Evolutionary conservation across 495 filamentous ascomycete genomes (phyloP), one percentile per base, ranked within the genome.

Genomic region (Penicillium dipodomyicola): DNA sequence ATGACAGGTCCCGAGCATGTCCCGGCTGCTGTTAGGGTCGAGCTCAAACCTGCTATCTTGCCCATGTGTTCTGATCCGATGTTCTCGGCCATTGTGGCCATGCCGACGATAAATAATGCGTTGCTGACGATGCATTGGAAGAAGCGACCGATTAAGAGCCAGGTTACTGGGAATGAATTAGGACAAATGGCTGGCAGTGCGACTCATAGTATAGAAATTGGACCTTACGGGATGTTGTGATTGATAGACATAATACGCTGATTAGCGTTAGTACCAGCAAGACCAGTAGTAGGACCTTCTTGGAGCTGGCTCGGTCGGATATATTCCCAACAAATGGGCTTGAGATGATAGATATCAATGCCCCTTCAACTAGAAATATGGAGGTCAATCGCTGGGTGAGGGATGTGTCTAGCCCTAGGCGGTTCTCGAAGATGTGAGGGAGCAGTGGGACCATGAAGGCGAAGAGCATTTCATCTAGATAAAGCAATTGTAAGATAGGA

Each of bases 81-180:
- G 19, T 58, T 62, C 37, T 65, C 71, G 23, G 61, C 61, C 22
- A 73, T 56, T 4, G 63, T 70, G 4, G 68, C 62, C 44, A 67
- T 54, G 12, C 71, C 65, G 1, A 71, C 65, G 25, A 73, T 68
- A 57, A 59, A 73, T 14, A 67, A 27, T 2, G 62, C 60, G 30
- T 63, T 64, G 43, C 65, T 61, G n/a, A 54, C 62, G 22, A 73
- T 49, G 0, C 57, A 63, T 53, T 72, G 71, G 22, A 73, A 62
- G 17, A 66, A 52, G 1, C 68, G 71, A 8, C 67, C 67, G 30
- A 64, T 47, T 22, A 73, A 62, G 2, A 73, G 48, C 8, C 58
- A 53, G 2, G 35, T 1, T 41, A 73, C 70, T 73, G 6, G 12
- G 14, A 1, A 19, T 17, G 8, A 8, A 3, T 25, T 5, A 27